Evolutionary conservation across 306 rosid species (phyloP).

Genomic region (Malus orientalis): DNA sequence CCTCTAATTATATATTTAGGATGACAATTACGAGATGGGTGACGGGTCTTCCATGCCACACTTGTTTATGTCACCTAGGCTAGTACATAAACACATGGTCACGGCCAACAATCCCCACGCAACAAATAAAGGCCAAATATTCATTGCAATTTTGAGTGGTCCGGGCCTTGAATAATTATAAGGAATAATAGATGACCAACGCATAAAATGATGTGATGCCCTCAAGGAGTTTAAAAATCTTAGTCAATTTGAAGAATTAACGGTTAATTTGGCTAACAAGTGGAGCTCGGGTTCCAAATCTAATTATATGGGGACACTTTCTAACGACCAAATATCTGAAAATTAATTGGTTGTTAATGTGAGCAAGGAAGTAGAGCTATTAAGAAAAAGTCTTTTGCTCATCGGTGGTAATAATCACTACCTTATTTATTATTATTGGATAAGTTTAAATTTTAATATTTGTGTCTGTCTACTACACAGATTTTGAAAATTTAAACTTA

Average conservation of each 20-base stretch:
- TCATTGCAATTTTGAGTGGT: background rate
- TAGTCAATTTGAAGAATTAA: background rate
- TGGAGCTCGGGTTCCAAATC: background rate
- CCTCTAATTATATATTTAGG: background rate
- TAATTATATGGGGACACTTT: background rate
- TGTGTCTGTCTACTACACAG: too few species aligned
- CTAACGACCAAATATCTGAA: background rate
- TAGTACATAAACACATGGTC: background rate
- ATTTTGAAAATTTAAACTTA: too few species aligned
- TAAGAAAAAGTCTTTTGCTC: too few species aligned
- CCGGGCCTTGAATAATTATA: background rate
- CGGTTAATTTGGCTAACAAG: background rate
- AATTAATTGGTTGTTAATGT: background rate
- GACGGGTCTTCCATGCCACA: background rate
- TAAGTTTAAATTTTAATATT: too few species aligned
- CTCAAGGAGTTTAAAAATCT: background rate
- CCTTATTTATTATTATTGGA: too few species aligned
- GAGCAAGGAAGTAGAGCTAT: background rate
- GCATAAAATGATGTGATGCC: background rate
- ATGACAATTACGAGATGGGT: background rate
- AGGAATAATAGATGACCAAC: constrained; percentile 1
- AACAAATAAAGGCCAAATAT: background rate
- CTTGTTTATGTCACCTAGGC: background rate
- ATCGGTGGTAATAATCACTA: too few species aligned
- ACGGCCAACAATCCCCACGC: background rate